These are phyloP conservation scores for Dactylellina cionopaga DNA, from an alignment of 2,329 filamentous ascomycete species.

Conservation along the genomic window DNA sequence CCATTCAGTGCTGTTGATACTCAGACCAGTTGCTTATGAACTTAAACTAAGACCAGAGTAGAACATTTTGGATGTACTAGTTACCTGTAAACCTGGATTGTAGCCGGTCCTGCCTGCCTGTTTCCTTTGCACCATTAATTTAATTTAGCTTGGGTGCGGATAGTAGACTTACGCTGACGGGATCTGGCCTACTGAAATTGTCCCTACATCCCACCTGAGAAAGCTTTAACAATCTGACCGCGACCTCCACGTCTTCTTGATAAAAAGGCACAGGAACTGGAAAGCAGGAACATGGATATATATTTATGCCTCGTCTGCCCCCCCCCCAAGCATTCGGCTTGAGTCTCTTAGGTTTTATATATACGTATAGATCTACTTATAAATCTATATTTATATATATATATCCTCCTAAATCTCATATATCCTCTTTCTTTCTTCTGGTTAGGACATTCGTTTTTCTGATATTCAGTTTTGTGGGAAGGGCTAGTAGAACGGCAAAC, in stretches of 20 bases:
- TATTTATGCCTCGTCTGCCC: constrained; percentile 51
- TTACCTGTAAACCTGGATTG: constrained; percentile 52
- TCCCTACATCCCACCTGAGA: constrained; percentile 33
- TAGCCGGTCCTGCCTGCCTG: constrained; percentile 53
- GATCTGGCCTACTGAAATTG: constrained; percentile 50
- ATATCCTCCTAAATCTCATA: constrained; percentile 31
- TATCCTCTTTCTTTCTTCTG: constrained; percentile 31
- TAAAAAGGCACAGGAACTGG: constrained; percentile 39
- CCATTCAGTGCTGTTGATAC: constrained; percentile 49
- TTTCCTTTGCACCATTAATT: constrained; percentile 51
- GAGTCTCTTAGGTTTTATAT: constrained; percentile 1
- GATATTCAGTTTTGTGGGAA: constrained; percentile 30
- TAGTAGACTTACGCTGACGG: constrained; percentile 48
- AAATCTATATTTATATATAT: constrained; percentile 45
- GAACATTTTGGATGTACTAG: constrained; percentile 30
- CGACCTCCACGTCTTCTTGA: constrained; percentile 37
- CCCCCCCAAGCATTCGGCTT: constrained; percentile 41
- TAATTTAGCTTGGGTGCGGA: constrained; percentile 51
- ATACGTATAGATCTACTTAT: constrained; percentile 18
- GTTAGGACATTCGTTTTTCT: constrained; percentile 48
- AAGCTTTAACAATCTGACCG: constrained; percentile 32
- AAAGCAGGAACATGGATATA: constrained; percentile 48
- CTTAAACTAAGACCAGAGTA: constrained; percentile 48
- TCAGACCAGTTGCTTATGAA: constrained; percentile 45
- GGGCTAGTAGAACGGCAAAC: constrained; percentile 9